Base-by-base conservation (phyloP, 345 rosid species). In the Hibiscus mutabilis region DNA sequence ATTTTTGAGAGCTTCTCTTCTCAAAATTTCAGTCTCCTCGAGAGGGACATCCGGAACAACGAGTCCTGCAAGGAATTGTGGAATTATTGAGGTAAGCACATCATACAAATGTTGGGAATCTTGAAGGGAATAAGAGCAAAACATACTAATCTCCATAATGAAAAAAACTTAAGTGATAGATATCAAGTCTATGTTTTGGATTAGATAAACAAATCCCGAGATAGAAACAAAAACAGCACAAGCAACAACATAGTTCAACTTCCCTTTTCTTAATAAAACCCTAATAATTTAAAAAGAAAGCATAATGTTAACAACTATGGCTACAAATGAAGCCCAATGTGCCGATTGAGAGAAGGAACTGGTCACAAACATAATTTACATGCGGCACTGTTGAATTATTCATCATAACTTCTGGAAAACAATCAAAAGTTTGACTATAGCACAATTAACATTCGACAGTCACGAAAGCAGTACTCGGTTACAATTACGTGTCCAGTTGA, bases 41-140 rank as follows among this genome's bases (percentile, higher is more conserved):
- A 95, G 77, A 73, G 98, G 98, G 75, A 95, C 96, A 82, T 95
- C 99, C 53, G 98, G 97, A 69, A 95, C 97, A 51, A 92, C 93
- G 79, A 95, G 96, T 67, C 90, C 98, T 87, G 80, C 71, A 73
- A 78, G 73, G 44, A 68, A 35, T 60, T 49, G 16, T 0, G 55
- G 52, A 73, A 60, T 31, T 35, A 37, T 37, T 49, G 13, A 42
- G 3, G 31, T 42, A 51, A 25, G 16, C 56, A 76, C 40, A 66
- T 33, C 55, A 71, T 24, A 44, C 6, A 49, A 35, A 66, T 21
- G 12, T n/a, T 15, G 14, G 51, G 52, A 35, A 35, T 35, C 56
- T 37, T 55, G 2, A 29, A 44, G 27, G 33, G 65, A 68, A 44
- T 16, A 61, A 55, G 49, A 27, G 29, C 12, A 37, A 22, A 33